Evolutionary conservation across 2,329 filamentous ascomycete genomes (phyloP).

Genomic region (Pseudodiploospora longispora): DNA sequence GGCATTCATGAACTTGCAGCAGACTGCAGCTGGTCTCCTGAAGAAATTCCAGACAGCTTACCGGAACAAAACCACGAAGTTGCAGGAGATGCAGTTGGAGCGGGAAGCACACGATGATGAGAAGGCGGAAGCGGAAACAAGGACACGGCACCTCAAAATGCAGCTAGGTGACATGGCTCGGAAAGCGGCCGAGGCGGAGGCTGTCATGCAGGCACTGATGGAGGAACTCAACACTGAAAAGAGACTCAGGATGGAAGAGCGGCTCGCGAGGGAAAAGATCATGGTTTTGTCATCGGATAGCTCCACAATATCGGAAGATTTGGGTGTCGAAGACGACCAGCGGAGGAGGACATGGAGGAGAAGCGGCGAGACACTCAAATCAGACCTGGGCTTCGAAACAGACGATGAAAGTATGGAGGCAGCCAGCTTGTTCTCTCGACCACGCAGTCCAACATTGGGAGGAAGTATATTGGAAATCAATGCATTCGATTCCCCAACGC

Average conservation of each 20-base stretch:
- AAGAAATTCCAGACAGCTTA: slow-evolving; percentile 52
- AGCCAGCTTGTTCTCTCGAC: slow-evolving; percentile 53
- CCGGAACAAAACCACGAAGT: slow-evolving; percentile 40
- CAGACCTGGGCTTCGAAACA: slow-evolving; percentile 38
- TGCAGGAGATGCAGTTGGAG: slow-evolving; percentile 45
- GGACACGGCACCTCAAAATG: slow-evolving; percentile 45
- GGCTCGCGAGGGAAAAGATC: slow-evolving; percentile 19
- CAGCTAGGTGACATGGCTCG: slow-evolving; percentile 53
- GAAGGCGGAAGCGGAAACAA: slow-evolving; percentile 45
- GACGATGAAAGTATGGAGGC: slow-evolving; percentile 43
- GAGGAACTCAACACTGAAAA: slow-evolving; percentile 46
- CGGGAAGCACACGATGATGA: slow-evolving; percentile 47
- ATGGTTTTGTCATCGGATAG: slow-evolving; percentile 20
- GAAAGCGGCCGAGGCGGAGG: slow-evolving; percentile 46
- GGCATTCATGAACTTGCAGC: slow-evolving; percentile 53
- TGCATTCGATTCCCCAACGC: slow-evolving; percentile 7
- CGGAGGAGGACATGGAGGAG: slow-evolving; percentile 33
- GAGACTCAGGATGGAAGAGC: slow-evolving; percentile 33
- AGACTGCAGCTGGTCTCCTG: slow-evolving; percentile 48
- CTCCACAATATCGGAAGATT: slow-evolving; percentile 42
- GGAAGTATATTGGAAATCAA: slow-evolving; percentile 26
- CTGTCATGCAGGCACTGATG: slow-evolving; percentile 39
- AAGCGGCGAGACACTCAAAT: slow-evolving; percentile 35
- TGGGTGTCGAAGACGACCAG: slow-evolving; percentile 45
- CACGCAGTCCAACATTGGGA: slow-evolving; percentile 47